Evolutionary conservation across 75 land plant species (phyloP), one percentile per base, ranked within the genome.

Genomic region (Isoetes taiwanensis): DNA sequence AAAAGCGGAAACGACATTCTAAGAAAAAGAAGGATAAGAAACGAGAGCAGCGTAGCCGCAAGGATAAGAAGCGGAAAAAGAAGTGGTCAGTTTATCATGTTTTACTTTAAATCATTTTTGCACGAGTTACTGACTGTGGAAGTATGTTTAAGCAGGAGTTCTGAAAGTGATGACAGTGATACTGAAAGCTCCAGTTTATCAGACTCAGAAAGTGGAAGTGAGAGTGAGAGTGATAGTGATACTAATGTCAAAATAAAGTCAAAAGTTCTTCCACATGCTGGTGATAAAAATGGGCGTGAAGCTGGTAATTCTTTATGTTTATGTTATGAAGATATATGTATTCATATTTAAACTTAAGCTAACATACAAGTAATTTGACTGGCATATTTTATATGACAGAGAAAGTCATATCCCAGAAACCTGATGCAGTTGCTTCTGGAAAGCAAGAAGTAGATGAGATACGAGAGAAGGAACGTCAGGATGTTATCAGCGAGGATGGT

Each of bases 21-120:
- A 93, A 89, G 52, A 79, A 56, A 50, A 65, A 80, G 19, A 82
- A 76, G 62, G 84, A 78, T 30, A n/a, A n/a, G n/a, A n/a, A n/a
- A n/a, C n/a, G n/a, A n/a, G n/a, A 89, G 54, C 59, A 78, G 58
- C 84, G 80, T 11, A 71, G 69, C 43, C 69, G 74, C 39, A 86
- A 61, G 66, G 68, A 65, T 11, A 88, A 71, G 54, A 82, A 61
- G 70, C 75, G 72, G 57, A 73, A 69, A 67, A 54, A 80, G 30
- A 94, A 67, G 68, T 69, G 90, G 99, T 85, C 32, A 10, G 64
- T 30, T 6, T 19, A 10, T 54, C 23, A 19, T 48, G 32, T 30
- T 32, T 16, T 17, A 2, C 32, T 54, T 39, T 19, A 38, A 27
- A 5, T 26, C 17, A 20, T 32, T 19, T 1, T 42, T 68, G 33